Evolutionary conservation across 106 monocot genomes (phyloP).

Genomic region (Apostasia ramifera): DNA sequence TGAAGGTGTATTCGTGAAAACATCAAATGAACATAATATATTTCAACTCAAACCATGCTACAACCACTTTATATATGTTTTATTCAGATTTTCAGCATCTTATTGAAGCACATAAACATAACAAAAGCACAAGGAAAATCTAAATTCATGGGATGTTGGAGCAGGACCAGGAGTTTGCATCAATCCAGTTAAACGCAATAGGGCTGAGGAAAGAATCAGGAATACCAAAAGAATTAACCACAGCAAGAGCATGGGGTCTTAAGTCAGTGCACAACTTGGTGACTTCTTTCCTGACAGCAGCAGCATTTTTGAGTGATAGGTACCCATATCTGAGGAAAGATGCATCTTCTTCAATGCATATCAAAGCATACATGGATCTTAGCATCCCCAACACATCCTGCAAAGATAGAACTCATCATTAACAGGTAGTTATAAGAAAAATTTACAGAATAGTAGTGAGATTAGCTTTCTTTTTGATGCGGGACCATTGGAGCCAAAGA

Average conservation of each 20-base stretch:
- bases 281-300: constrained; percentile 69
- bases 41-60: too few relatives aligned
- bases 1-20: too few relatives aligned
- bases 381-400: constrained; percentile 70
- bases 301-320: constrained; percentile 48
- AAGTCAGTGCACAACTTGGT: constrained; percentile 47
- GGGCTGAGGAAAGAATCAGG: constrained; percentile 75
- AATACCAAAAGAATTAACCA: constrained; percentile 81
- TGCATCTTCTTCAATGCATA: constrained; percentile 73
- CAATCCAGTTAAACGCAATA: constrained; percentile 90
- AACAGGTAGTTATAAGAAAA: neutral
- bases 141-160: neutral
- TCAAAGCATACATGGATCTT: constrained; percentile 72
- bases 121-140: too few relatives aligned
- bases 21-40: too few relatives aligned
- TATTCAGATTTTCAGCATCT: too few relatives aligned
- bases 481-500: too few relatives aligned
- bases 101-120: too few relatives aligned
- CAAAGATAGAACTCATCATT: constrained; percentile 8
- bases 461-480: too few relatives aligned
- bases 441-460: too few relatives aligned
- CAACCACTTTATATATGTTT: too few relatives aligned
- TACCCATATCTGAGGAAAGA: constrained; percentile 79
- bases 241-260: constrained; percentile 62
- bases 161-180: constrained; percentile 63